Evolutionary conservation across 1,284 basidiomycete species (phyloP).

Genomic region (Tilletia setariae): DNA sequence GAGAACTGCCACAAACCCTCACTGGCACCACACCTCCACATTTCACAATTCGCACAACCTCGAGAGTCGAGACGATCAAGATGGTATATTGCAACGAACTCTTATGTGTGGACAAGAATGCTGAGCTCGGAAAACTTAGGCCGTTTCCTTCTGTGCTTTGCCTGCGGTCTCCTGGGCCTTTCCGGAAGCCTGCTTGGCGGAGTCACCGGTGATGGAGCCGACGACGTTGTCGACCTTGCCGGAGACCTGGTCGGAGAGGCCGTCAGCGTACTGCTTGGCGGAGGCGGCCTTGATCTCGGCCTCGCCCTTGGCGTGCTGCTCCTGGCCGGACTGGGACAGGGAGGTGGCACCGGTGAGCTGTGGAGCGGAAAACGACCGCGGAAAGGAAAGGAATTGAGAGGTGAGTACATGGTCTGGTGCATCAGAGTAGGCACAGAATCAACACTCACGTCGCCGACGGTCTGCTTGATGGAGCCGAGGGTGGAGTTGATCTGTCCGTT

Average conservation of each 20-base stretch:
- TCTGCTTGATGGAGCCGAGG: slow-evolving; percentile 38
- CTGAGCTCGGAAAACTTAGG: slow-evolving; percentile 23
- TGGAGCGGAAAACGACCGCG: too few species aligned
- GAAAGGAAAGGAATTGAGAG: too few species aligned
- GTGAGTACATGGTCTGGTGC: too few species aligned
- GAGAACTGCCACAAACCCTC: too few species aligned
- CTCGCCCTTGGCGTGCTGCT: slow-evolving; percentile 46
- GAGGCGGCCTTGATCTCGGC: slow-evolving; percentile 42
- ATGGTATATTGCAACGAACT: too few species aligned
- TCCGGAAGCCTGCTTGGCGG: slow-evolving; percentile 37
- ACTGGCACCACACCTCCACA: too few species aligned
- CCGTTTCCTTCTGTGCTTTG: slow-evolving; percentile 40
- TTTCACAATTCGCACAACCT: too few species aligned
- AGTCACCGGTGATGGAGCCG: slow-evolving; percentile 43
- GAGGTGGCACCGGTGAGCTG: slow-evolving; percentile 29
- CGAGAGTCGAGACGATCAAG: too few species aligned
- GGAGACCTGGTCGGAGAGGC: slow-evolving; percentile 41
- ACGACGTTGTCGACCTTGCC: slow-evolving; percentile 43
- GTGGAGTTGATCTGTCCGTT: slow-evolving; percentile 41
- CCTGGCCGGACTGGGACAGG: slow-evolving; percentile 41
- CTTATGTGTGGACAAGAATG: too few species aligned
- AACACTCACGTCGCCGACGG: slow-evolving; percentile 36
- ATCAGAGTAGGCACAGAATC: too few species aligned
- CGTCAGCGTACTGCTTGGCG: slow-evolving; percentile 46
- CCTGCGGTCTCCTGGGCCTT: slow-evolving; percentile 39